These are phyloP conservation scores for Colletotrichum karsti DNA, from an alignment of 2,329 filamentous ascomycete species.

Conservation along the genomic window DNA sequence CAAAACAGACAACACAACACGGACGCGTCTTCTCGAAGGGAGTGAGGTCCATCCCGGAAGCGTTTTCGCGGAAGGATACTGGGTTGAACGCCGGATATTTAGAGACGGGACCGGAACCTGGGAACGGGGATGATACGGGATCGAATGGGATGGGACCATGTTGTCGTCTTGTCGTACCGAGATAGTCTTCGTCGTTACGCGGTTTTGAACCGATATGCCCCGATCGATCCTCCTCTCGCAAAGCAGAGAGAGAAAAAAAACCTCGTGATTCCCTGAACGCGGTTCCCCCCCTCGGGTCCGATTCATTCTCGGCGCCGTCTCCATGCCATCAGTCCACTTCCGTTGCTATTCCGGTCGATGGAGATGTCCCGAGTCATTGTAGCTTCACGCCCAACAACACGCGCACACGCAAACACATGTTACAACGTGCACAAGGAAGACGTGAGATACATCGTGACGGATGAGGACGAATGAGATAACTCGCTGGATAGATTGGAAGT, in stretches of 20 bases:
- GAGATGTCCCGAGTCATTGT: background rate
- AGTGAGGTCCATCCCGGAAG: too few species aligned
- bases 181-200: background rate
- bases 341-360: conserved; percentile 2
- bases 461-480: background rate
- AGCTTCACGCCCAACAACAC: background rate
- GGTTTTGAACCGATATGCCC: background rate
- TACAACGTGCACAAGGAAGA: background rate
- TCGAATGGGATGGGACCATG: too few species aligned
- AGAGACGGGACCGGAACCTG: too few species aligned
- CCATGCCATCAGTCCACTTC: conserved; percentile 2
- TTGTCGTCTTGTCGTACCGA: too few species aligned
- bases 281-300: background rate
- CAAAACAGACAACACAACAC: background rate
- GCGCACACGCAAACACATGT: background rate
- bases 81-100: too few species aligned
- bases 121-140: background rate
- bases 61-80: too few species aligned
- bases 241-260: too few species aligned
- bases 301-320: conserved; percentile 6
- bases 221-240: background rate
- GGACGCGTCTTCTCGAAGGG: too few species aligned
- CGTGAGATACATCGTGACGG: background rate
- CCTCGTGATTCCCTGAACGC: background rate
- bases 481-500: background rate